These are phyloP conservation scores for Cardiosporidium cionae DNA, from an alignment of 169 alveolate genomes.

Conservation along the genomic window DNA sequence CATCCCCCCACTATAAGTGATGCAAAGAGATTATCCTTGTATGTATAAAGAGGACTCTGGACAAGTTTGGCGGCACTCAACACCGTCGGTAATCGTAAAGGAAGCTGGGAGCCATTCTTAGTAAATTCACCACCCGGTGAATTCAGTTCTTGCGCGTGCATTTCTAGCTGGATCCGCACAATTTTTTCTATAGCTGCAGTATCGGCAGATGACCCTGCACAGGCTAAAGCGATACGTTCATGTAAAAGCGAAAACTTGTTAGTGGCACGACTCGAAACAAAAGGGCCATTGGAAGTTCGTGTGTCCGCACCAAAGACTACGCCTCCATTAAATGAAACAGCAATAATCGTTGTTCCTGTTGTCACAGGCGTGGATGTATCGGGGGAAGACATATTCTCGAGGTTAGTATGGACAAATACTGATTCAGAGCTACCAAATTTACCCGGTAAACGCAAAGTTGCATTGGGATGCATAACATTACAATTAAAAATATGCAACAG, in stretches of 20 bases:
- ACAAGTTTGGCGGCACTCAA: slow-evolving; percentile 44
- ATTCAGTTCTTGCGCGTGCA: slow-evolving; percentile 68
- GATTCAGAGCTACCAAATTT: too few species aligned
- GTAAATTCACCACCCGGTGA: slow-evolving; percentile 2
- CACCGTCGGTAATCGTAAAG: slow-evolving; percentile 26
- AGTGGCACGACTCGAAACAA: slow-evolving; percentile 79
- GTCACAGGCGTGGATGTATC: slow-evolving; percentile 19
- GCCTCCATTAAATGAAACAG: slow-evolving; percentile 77
- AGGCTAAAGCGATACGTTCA: slow-evolving; percentile 71
- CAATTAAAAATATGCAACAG: too few species aligned
- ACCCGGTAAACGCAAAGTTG: too few species aligned
- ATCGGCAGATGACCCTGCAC: slow-evolving; percentile 91
- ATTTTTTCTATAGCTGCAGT: slow-evolving; percentile 75
- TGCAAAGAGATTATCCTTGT: slow-evolving; percentile 68
- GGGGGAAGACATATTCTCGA: too few species aligned
- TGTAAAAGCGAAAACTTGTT: slow-evolving; percentile 76
- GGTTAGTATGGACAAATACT: too few species aligned
- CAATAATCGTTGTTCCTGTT: slow-evolving; percentile 83
- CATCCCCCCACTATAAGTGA: slow-evolving; percentile 84
- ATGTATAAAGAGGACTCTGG: slow-evolving; percentile 61
- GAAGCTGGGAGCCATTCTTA: not conserved
- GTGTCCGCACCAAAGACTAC: slow-evolving; percentile 87
- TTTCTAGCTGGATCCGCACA: slow-evolving; percentile 60
- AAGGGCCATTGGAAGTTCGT: slow-evolving; percentile 84
- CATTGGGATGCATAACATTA: too few species aligned